A percentile compares a stretch with the other conserved stretches of the same genome.
phyloP scores from a whole-genome alignment of 192 early-diverging fungal species.

The Backusella westeae region DNA sequence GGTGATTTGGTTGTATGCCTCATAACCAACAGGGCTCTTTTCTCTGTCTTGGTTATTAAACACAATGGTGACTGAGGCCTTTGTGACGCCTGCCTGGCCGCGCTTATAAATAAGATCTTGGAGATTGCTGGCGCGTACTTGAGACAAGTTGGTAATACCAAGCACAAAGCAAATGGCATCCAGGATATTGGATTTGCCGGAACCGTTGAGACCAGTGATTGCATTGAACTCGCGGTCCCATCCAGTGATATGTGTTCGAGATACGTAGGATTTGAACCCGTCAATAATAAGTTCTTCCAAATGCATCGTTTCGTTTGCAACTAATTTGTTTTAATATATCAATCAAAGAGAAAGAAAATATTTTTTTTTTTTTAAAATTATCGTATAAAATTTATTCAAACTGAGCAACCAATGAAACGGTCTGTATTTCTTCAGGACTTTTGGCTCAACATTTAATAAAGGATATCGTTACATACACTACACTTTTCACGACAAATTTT shows the following conservation, averaged over 20 bases:
- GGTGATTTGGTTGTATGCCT: slow-evolving; percentile 80
- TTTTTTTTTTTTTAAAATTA: too few species aligned
- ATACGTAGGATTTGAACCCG: slow-evolving; percentile 98
- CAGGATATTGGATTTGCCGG: slow-evolving; percentile 97
- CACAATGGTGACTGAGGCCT: slow-evolving; percentile 95
- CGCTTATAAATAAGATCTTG: slow-evolving; percentile 98
- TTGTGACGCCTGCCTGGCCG: slow-evolving; percentile 98
- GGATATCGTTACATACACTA: too few species aligned
- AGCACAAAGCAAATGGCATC: slow-evolving; percentile 99
- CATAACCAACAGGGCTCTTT: slow-evolving; percentile 86
- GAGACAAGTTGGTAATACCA: slow-evolving; percentile 89
- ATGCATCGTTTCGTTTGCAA: slow-evolving; percentile 53
- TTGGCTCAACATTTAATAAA: too few species aligned
- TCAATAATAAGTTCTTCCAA: slow-evolving; percentile 97
- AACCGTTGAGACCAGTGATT: slow-evolving; percentile 97
- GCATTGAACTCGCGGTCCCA: slow-evolving; percentile 99
- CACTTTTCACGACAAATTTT: too few species aligned
- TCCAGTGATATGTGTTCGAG: slow-evolving; percentile 92
- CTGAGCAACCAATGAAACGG: too few species aligned
- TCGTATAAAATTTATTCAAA: too few species aligned
- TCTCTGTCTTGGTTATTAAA: slow-evolving; percentile 90
- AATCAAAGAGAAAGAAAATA: too few species aligned
- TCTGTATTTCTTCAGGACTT: too few species aligned
- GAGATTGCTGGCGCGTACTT: slow-evolving; percentile 90
- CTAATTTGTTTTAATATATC: not conserved